A percentile compares a stretch with the other conserved stretches of the same genome.
Evolutionary conservation across 768 basidiomycete genomes (phyloP).

Genomic region (Phlebiopsis gigantea): DNA sequence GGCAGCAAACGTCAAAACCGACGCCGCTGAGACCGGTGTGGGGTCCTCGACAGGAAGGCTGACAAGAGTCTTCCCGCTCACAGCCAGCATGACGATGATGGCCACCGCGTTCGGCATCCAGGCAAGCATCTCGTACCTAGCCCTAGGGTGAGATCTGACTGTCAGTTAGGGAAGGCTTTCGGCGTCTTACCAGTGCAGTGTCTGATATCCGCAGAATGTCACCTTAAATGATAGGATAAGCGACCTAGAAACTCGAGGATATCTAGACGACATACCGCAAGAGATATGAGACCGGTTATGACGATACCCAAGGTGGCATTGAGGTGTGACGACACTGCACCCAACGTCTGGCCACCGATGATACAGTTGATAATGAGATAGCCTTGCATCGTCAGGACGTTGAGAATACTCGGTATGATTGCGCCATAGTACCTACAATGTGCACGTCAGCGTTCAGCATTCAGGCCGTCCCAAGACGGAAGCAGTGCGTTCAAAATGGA

Average conservation of each 20-base stretch:
- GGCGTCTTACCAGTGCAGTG: conserved; percentile 27
- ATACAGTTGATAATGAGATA: conserved; percentile 46
- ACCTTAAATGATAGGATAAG: conserved; percentile 12
- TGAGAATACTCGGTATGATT: conserved; percentile 33
- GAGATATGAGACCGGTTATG: conserved; percentile 34
- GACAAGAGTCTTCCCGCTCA: conserved; percentile 30
- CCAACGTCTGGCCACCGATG: conserved; percentile 43
- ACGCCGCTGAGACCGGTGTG: conserved; percentile 26
- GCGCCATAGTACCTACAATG: conserved; percentile 35
- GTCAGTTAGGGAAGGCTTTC: background rate
- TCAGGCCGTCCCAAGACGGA: background rate
- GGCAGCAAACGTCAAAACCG: conserved; percentile 38
- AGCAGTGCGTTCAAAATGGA: background rate
- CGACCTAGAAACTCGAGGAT: background rate
- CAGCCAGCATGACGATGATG: conserved; percentile 32
- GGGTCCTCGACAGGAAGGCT: conserved; percentile 14
- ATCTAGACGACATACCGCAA: conserved; percentile 23
- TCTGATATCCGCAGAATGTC: conserved; percentile 30
- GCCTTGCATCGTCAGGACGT: conserved; percentile 39
- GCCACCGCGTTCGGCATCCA: conserved; percentile 37
- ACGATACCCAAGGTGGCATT: conserved; percentile 35
- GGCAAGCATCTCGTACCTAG: conserved; percentile 31
- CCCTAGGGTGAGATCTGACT: background rate
- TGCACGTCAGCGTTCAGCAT: background rate
- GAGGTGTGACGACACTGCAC: conserved; percentile 28